Evolutionary conservation across 2,329 filamentous ascomycete species (phyloP), one percentile per base, ranked within the genome.

Genomic region (Beauveria rudraprayagi): DNA sequence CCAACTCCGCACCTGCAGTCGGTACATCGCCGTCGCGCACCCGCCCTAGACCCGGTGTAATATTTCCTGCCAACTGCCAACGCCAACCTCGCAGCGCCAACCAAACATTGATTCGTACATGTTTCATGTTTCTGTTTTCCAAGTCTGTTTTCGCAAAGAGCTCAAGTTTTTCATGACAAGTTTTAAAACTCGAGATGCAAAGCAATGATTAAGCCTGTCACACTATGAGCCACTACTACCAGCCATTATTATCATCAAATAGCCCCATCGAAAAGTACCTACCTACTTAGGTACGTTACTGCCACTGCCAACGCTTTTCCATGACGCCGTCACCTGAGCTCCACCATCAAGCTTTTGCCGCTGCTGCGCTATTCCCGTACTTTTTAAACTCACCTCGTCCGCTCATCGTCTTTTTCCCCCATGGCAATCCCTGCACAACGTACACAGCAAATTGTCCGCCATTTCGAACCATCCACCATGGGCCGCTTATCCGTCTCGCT

Each of bases 381-480:
- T 24, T 26, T 26, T 54, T 41, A 54, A 54, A 55, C 30, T 61
- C 43, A 30, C 22, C n/a, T 48, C 30, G 30, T 30, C 9, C 22
- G 43, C 30, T 37, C 51, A 48, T 48, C 58, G 30, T 10, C 28
- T 34, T 16, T 48, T 55, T 50, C 43, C 59, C 26, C 65, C 37
- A 37, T 61, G 60, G 11, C 60, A 19, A 58, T 52, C 16, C 61
- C 66, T 17, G 28, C 64, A 24, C 64, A 66, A 52, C 70, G 71
- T 60, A 71, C 64, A 46, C 66, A 60, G 10, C 70, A 70, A 50
- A 64, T 72, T 48, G 48, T 66, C 46, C 65, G 65, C 16, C 70
- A 73, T 63, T 66, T 72, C 48, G 64, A 61, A n/a, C 46, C 63
- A 51, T 47, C 60, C 2, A 65, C 64, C 43, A 73, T 71, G 67